These are phyloP conservation scores for Pouteria glomerata DNA, from an alignment of 148 eudicot genomes.

Conservation along the genomic window DNA sequence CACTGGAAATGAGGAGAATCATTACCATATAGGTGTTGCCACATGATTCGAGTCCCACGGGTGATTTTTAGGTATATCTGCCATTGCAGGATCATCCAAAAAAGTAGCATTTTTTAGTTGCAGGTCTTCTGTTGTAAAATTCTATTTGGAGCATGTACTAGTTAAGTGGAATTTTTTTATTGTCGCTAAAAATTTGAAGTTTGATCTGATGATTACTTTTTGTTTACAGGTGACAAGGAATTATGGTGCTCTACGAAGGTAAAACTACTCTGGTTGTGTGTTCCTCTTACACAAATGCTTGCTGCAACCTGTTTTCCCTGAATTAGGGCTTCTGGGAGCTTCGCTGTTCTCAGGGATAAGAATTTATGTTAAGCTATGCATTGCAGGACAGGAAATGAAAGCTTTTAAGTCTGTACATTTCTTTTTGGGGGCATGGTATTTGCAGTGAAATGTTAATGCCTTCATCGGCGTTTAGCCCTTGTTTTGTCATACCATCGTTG, in stretches of 20 bases:
- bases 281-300: slow-evolving; percentile 13
- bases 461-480: no score
- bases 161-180: background rate
- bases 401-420: background rate
- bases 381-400: background rate
- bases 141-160: background rate
- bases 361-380: background rate
- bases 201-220: background rate
- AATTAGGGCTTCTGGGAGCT: background rate
- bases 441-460: no score
- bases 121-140: background rate
- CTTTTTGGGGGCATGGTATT: background rate
- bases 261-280: background rate
- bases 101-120: no score
- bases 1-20: background rate
- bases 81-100: no score
- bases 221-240: slow-evolving; percentile 44
- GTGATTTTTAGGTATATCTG: no score
- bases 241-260: slow-evolving; percentile 52
- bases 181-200: background rate
- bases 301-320: background rate
- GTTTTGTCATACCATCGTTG: no score
- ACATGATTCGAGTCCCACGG: no score
- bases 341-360: background rate
- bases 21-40: no score